Base-by-base conservation (phyloP, 2,329 filamentous ascomycete genomes). In the Aspergillus sp. region DNA sequence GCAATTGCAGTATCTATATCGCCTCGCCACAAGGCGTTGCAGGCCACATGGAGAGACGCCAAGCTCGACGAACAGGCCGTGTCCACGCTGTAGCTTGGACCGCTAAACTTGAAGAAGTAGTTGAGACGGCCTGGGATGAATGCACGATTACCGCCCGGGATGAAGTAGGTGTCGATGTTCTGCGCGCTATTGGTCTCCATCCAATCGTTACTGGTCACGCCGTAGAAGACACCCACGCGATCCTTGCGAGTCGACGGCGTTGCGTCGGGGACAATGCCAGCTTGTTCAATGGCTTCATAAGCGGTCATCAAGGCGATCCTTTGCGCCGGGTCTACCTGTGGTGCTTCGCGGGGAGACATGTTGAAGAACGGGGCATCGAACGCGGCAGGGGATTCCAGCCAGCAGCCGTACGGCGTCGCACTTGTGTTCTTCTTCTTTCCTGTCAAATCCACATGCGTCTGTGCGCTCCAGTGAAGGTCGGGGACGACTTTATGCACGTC, bases 351-450 rank as follows among this genome's bases (percentile, higher is more conserved):
- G 6, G 90, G 90, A 39, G 90, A 92, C 87, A 94, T 93, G 75
- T 92, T 92, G 84, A 94, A 94, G 78, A 94, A 93, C 0, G 87
- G 82, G n/a, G 89, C 87, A 67, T 94, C 90, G 69, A 94, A 94
- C 52, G 89, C 80, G 56, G 89, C 89, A 0, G 90, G 90, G 61
- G 92, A 84, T 62, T 91, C 86, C 65, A 91, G 84, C 77, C 87
- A 92, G 77, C 89, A 91, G 16, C 90, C 90, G 67, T 87, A 91
- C 3, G 87, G 88, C 1, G 89, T 91, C 73, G 90, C 87, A 55
- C 86, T 90, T 60, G 90, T 92, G 78, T 92, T 93, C 73, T 87
- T 87, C 31, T 80, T 82, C 73, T 91, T 91, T 20, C 89, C 88
- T 4, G 86, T 87, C 6, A 87, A 84, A 68, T 93, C 90, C 62